These are phyloP conservation scores for Plasmodium chabaudi DNA, from an alignment of 169 alveolate genomes.

Conservation along the genomic window DNA sequence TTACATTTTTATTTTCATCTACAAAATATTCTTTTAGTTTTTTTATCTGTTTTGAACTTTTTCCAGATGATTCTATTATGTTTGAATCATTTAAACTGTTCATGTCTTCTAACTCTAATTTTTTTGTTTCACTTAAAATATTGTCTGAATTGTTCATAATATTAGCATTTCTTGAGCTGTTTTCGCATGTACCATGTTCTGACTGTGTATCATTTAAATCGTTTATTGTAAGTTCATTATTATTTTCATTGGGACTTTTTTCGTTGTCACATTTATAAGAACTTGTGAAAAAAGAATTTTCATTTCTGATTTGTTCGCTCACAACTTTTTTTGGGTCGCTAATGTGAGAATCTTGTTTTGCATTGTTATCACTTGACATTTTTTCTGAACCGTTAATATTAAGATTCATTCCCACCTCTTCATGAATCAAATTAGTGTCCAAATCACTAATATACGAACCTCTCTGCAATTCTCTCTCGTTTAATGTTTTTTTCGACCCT, in stretches of 20 bases:
- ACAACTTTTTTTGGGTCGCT: background rate
- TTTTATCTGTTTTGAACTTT: conserved; percentile 26
- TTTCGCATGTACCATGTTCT: background rate
- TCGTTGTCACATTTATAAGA: background rate
- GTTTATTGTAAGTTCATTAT: background rate
- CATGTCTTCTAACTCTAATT: background rate
- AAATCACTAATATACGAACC: background rate
- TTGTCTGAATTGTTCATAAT: background rate
- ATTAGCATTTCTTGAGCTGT: background rate
- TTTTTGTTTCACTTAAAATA: background rate
- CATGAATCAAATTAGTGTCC: background rate
- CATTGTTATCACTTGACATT: background rate
- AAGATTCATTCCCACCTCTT: background rate
- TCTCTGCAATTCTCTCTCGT: background rate
- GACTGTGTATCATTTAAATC: background rate
- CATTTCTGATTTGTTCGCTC: background rate
- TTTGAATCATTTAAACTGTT: background rate
- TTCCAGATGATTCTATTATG: background rate
- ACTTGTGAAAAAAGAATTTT: background rate
- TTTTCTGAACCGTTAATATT: background rate
- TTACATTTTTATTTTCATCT: conserved; percentile 3
- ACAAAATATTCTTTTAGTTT: conserved; percentile 36
- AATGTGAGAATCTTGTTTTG: background rate
- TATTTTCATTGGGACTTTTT: background rate
- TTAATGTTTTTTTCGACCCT: conserved; percentile 3